Conservation (phyloP, 495 filamentous ascomycete genomes). For the Annulohypoxylon bovei region DNA sequence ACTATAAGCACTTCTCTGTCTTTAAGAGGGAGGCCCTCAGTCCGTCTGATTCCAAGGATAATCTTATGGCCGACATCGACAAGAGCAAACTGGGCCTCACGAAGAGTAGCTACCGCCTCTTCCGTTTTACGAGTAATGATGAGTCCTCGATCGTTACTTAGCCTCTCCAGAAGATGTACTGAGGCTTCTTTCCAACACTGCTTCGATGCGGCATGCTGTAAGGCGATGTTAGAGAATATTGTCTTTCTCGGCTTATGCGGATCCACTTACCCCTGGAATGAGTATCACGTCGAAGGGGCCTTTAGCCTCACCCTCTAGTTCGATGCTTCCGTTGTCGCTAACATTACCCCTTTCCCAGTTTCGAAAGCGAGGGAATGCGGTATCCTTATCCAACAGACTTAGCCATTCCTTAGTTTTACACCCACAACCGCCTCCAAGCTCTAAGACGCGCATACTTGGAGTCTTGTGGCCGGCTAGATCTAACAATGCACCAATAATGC, state of each 20-base stretch:
- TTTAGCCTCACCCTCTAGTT: not conserved
- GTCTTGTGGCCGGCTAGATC: constrained; percentile 43
- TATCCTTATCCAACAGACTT: constrained; percentile 13
- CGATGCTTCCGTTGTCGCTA: constrained; percentile 1
- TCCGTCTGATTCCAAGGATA: constrained; percentile 10
- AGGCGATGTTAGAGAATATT: not conserved
- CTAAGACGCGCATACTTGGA: constrained; percentile 39
- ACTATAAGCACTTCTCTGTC: constrained; percentile 19
- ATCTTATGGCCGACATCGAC: constrained; percentile 1
- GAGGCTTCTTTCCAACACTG: not conserved
- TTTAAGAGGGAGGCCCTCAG: not conserved
- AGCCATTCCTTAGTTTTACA: constrained; percentile 20
- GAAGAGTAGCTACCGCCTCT: constrained; percentile 3
- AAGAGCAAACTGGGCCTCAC: not conserved
- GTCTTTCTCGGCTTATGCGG: not conserved
- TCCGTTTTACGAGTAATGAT: constrained; percentile 28
- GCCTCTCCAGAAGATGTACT: not conserved
- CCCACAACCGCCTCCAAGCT: not conserved
- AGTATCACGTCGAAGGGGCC: constrained; percentile 29
- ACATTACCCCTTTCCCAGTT: constrained; percentile 7
- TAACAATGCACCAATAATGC: constrained; percentile 26
- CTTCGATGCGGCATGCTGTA: constrained; percentile 10
- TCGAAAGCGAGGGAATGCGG: constrained; percentile 27
- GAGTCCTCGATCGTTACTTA: not conserved
- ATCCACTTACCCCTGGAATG: constrained; percentile 17